Conservation (phyloP, 2,329 filamentous ascomycete species). For the Fusarium tricinctum region DNA sequence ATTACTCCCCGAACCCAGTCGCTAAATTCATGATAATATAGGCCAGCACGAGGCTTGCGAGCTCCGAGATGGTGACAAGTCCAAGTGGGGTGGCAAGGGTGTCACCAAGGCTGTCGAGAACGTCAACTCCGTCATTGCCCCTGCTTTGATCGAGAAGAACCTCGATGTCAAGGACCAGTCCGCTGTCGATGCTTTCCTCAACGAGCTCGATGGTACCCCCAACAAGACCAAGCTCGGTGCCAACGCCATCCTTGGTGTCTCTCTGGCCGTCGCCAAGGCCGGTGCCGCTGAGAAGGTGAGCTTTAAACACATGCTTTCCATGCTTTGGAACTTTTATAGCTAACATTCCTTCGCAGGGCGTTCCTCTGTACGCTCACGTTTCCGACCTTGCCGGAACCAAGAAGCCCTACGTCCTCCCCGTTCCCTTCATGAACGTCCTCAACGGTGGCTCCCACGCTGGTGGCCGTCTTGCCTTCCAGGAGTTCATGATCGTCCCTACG, state of each 20-base stretch:
- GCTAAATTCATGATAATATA: constrained; percentile 57
- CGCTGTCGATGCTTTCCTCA: constrained; percentile 86
- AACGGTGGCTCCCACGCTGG: constrained; percentile 96
- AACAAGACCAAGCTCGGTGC: constrained; percentile 92
- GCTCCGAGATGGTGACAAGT: constrained; percentile 90
- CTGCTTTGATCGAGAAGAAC: constrained; percentile 84
- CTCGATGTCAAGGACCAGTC: constrained; percentile 90
- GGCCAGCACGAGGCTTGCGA: constrained; percentile 92
- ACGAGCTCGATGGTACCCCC: constrained; percentile 83
- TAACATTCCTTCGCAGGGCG: constrained; percentile 63
- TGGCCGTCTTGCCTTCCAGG: constrained; percentile 94
- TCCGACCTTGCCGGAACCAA: constrained; percentile 90
- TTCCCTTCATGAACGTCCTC: constrained; percentile 94
- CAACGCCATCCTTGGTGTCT: constrained; percentile 90
- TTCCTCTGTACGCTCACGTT: constrained; percentile 89
- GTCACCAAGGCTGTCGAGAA: constrained; percentile 88
- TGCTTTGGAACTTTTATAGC: constrained; percentile 9
- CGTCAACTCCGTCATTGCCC: constrained; percentile 85
- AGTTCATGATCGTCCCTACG: constrained; percentile 95
- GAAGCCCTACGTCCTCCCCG: constrained; percentile 91
- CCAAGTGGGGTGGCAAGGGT: constrained; percentile 89
- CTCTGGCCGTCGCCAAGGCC: constrained; percentile 87
- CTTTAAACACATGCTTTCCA: constrained; percentile 4
- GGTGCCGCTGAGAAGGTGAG: constrained; percentile 86
- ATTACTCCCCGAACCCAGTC: constrained; percentile 39